Conservation (phyloP, 805 yeast genomes). For the Torulaspora microellipsoides region DNA sequence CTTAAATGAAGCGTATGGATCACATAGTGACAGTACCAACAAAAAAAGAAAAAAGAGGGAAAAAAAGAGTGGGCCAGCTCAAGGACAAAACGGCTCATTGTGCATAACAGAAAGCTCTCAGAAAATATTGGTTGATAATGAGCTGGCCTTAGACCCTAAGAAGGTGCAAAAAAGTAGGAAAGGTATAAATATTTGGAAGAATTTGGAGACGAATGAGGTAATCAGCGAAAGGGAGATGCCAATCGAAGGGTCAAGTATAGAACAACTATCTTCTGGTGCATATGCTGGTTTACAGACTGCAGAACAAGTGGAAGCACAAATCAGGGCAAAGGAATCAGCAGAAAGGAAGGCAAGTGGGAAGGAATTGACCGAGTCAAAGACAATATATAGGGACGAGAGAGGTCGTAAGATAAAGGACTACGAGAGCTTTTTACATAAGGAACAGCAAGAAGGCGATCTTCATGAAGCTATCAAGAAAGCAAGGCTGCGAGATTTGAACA, state of each 20-base stretch:
- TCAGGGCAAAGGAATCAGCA: conserved; percentile 30
- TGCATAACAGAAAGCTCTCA: conserved; percentile 19
- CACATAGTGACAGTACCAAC: conserved; percentile 25
- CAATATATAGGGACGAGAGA: conserved; percentile 56
- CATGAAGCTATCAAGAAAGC: conserved; percentile 29
- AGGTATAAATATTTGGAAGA: conserved; percentile 28
- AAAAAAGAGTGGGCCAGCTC: neutral
- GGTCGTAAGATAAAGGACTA: conserved; percentile 51
- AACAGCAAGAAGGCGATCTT: conserved; percentile 26
- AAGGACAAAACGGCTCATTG: conserved; percentile 6
- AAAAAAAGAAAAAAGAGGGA: conserved; percentile 28
- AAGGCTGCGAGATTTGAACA: conserved; percentile 37
- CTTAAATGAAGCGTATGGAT: conserved; percentile 42
- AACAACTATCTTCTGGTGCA: conserved; percentile 32
- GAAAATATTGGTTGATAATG: conserved; percentile 12
- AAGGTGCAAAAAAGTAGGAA: neutral
- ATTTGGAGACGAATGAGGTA: conserved; percentile 26
- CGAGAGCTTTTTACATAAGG: conserved; percentile 20
- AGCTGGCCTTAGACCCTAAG: neutral
- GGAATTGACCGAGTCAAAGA: conserved; percentile 23
- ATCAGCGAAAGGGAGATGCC: conserved; percentile 3
- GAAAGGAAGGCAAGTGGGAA: conserved; percentile 15
- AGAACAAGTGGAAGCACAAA: conserved; percentile 38
- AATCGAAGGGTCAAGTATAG: neutral
- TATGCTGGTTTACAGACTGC: conserved; percentile 47